Conservation (phyloP, 441 rosid genomes). For the Breynia disticha region DNA sequence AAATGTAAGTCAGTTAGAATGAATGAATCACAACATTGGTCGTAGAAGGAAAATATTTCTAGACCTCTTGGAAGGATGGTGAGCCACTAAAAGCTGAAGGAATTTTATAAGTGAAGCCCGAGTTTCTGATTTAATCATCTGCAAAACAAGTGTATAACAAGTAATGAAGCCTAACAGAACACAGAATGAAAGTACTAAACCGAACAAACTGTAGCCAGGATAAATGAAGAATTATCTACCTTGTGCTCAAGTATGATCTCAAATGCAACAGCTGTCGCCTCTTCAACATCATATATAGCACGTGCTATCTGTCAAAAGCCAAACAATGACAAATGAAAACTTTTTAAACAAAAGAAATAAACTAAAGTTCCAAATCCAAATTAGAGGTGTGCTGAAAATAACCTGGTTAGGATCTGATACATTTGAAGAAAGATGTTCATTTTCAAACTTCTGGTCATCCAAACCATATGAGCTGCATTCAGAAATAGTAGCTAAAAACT, state of each 20-base stretch:
- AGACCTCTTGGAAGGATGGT: constrained; percentile 91
- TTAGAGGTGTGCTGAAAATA: constrained; percentile 11
- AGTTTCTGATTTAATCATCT: constrained; percentile 71
- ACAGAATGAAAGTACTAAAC: background rate
- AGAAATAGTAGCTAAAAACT: constrained; percentile 10
- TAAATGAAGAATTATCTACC: constrained; percentile 28
- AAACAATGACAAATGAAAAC: constrained; percentile 16
- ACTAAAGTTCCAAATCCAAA: constrained; percentile 10
- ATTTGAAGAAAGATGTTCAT: constrained; percentile 56
- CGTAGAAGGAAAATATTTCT: background rate
- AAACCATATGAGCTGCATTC: constrained; percentile 64
- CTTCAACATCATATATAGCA: constrained; percentile 88
- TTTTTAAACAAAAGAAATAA: constrained; percentile 3
- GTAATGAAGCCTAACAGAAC: background rate
- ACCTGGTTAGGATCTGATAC: constrained; percentile 70
- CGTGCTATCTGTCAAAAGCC: constrained; percentile 53
- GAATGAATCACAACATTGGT: constrained; percentile 20
- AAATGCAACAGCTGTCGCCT: constrained; percentile 71
- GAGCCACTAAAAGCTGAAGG: constrained; percentile 78
- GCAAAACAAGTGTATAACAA: constrained; percentile 17
- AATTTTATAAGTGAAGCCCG: constrained; percentile 70
- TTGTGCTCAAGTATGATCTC: constrained; percentile 65
- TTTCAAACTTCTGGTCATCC: constrained; percentile 72
- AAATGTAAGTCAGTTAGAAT: constrained; percentile 21
- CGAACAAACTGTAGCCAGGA: constrained; percentile 1